A percentile compares a stretch with the other conserved stretches of the same genome.
phyloP scores from a whole-genome alignment of 805 yeast genomes.

The Saccharomyces kudriavzevii region DNA sequence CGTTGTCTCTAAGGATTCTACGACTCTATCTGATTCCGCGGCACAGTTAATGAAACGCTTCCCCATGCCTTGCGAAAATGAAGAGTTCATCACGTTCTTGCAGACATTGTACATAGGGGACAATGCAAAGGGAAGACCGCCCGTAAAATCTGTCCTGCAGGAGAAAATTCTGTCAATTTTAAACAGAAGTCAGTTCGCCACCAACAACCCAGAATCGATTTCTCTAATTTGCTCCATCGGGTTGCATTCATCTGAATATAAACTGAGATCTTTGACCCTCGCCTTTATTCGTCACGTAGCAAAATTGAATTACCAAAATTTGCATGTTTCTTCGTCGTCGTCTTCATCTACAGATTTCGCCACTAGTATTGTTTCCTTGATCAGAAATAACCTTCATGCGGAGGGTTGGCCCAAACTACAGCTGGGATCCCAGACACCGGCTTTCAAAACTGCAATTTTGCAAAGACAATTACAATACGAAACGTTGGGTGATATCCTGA shows the following conservation, averaged over 20 bases:
- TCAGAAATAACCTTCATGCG: conserved; percentile 43
- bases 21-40: conserved; percentile 48
- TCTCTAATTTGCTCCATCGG: conserved; percentile 51
- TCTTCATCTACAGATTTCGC: conserved; percentile 23
- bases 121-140: conserved; percentile 34
- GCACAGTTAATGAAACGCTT: conserved; percentile 43
- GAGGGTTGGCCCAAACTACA: conserved; percentile 56
- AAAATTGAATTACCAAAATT: conserved; percentile 21
- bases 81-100: conserved; percentile 36
- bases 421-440: conserved; percentile 26
- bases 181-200: conserved; percentile 45
- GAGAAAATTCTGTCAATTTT: conserved; percentile 47
- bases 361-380: conserved; percentile 40
- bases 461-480: conserved; percentile 67
- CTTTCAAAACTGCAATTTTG: conserved; percentile 33
- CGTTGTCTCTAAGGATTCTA: conserved; percentile 56
- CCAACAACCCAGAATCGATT: conserved; percentile 33
- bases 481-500: conserved; percentile 61
- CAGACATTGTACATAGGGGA: conserved; percentile 47
- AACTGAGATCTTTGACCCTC: conserved; percentile 49
- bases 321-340: conserved; percentile 6
- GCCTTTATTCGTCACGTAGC: conserved; percentile 59
- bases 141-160: conserved; percentile 47
- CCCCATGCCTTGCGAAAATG: conserved; percentile 44
- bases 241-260: conserved; percentile 43